phyloP scores from a whole-genome alignment of 2,329 filamentous ascomycete species.

The Colletotrichum higginsianum region DNA sequence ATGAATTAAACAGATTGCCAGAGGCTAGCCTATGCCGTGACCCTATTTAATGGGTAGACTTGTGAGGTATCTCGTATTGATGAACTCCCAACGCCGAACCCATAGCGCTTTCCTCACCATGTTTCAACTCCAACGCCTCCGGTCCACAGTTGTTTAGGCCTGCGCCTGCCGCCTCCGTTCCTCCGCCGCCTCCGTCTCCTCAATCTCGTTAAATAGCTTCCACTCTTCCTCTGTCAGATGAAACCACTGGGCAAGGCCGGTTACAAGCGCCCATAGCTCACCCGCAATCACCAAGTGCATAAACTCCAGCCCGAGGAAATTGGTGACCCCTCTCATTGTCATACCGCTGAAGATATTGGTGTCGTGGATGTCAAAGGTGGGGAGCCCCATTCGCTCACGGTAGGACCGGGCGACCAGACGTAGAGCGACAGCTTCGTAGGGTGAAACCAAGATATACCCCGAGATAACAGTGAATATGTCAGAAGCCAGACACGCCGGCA shows the following conservation, averaged over 20 bases:
- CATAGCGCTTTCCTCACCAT: background rate
- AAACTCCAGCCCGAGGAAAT: conserved; percentile 63
- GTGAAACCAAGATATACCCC: conserved; percentile 60
- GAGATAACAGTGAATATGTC: conserved; percentile 62
- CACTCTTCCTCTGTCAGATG: conserved; percentile 62
- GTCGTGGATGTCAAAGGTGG: conserved; percentile 57
- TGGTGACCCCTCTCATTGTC: conserved; percentile 57
- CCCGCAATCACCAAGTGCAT: conserved; percentile 60
- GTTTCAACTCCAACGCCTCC: conserved; percentile 1
- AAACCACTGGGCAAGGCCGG: conserved; percentile 55
- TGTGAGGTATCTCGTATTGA: conserved; percentile 10
- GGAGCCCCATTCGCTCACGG: conserved; percentile 55
- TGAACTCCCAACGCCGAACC: conserved; percentile 14
- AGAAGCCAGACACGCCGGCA: conserved; percentile 64
- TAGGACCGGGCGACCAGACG: conserved; percentile 62
- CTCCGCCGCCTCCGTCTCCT: conserved; percentile 45
- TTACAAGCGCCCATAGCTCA: conserved; percentile 62
- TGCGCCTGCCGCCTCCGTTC: conserved; percentile 26
- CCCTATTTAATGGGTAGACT: background rate
- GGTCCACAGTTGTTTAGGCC: background rate
- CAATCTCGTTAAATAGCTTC: conserved; percentile 50
- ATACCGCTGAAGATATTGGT: conserved; percentile 55
- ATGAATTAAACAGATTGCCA: background rate
- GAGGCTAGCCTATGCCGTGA: background rate
- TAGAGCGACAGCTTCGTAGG: conserved; percentile 63